Evolutionary conservation across 179 eudicot genomes (phyloP), one percentile per base, ranked within the genome.

Genomic region (Spinacia oleracea): DNA sequence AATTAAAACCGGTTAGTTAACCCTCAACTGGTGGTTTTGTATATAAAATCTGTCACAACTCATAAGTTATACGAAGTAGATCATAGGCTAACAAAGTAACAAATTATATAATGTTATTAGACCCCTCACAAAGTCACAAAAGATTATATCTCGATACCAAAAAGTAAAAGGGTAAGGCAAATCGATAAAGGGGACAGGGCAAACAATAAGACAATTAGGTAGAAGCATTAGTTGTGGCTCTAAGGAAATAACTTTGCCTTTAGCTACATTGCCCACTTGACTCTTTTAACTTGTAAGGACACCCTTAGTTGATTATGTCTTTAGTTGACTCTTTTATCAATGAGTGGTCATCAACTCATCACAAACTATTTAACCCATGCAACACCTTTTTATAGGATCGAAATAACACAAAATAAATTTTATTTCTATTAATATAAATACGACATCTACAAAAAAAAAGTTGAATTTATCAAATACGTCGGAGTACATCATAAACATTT

Each of bases 161-260:
- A 58, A 25, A 25, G 63, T 9, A 8, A 58, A 9, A 58, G 18
- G 6, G 32, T 6, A 67, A 67, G 72, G 72, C 9, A 25, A 67
- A 21, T 6, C 48, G 1, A 8, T n/a, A 67, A 20, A 4, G 50
- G 50, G 50, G 27, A 3, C 50, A 43, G 6, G 5, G 15, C 50
- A 38, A 67, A 67, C 14, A 21, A 67, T 31, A 40, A n/a, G 72
- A n/a, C 72, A 67, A 38, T 9, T 40, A 7, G 48, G 27, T n/a
- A 40, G 11, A 11, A 20, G 50, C 72, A 67, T 10, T 67, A 67
- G 16, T 67, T 40, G 72, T 67, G 72, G 72, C 72, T 67, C 72
- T 31, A 40, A 40, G 14, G 4, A 21, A 2, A 38, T 38, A 14
- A 14, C 29, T 53, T 53, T 53, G 58, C 23, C 58, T 16, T 64